Conservation (phyloP, 371 early-diverging fungal species). For the Apophysomyces sp. region DNA sequence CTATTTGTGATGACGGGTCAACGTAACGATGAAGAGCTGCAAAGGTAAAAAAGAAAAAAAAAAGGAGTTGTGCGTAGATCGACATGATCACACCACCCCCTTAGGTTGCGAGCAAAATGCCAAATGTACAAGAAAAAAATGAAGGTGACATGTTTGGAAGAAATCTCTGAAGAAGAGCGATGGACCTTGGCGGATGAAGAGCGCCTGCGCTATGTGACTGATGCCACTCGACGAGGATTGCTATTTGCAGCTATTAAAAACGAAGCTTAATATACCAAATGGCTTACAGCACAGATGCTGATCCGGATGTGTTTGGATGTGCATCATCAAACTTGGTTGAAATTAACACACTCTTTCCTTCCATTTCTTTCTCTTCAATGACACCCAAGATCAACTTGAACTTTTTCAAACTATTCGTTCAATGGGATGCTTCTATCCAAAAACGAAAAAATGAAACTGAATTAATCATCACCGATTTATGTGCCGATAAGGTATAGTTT, state of each 20-base stretch:
- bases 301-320: not conserved
- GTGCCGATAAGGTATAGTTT: not conserved
- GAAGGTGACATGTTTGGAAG: conserved; percentile 15
- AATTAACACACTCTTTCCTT: not conserved
- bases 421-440: not conserved
- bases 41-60: conserved; percentile 13
- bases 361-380: not conserved
- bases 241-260: conserved; percentile 18
- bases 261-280: not conserved
- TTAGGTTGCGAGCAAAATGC: conserved; percentile 25
- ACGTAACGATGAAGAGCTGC: conserved; percentile 15
- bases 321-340: not conserved
- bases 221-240: conserved; percentile 22
- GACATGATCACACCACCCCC: not conserved
- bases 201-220: conserved; percentile 13
- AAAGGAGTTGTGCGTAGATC: too few species aligned
- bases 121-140: conserved; percentile 21
- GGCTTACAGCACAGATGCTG: not conserved
- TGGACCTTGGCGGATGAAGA: conserved; percentile 32
- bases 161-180: conserved; percentile 28
- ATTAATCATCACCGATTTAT: not conserved
- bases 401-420: not conserved
- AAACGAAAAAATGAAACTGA: not conserved
- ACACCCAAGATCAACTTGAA: not conserved
- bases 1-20: conserved; percentile 26